Percentiles rank a stretch among this genome's conserved stretches.
These are phyloP conservation scores for Neocucurbitaria cava DNA, from an alignment of 2,329 filamentous ascomycete genomes.

Conservation along the genomic window DNA sequence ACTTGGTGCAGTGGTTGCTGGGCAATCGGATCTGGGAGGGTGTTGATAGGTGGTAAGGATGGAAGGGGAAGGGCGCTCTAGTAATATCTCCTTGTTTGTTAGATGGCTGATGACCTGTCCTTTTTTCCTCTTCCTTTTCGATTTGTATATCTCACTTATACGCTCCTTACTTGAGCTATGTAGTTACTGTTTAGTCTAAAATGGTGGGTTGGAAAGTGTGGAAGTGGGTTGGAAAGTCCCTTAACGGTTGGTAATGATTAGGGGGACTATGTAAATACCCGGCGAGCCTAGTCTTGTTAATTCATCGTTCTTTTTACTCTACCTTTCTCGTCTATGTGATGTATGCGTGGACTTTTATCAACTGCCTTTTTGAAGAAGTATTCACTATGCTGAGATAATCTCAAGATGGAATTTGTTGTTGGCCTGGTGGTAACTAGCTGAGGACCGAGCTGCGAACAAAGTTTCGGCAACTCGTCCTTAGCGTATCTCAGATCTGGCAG, in stretches of 20 bases:
- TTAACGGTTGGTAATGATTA: not conserved
- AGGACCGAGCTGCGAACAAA: too few species aligned
- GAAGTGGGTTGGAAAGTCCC: not conserved
- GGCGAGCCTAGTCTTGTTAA: not conserved
- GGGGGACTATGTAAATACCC: not conserved
- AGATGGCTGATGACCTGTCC: slow-evolving; percentile 5
- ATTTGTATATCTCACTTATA: slow-evolving; percentile 15
- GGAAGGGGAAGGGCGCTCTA: not conserved
- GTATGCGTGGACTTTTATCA: too few species aligned
- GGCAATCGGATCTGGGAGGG: slow-evolving; percentile 12
- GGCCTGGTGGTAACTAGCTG: too few species aligned
- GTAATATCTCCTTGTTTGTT: not conserved
- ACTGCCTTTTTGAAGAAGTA: too few species aligned
- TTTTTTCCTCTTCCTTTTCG: not conserved
- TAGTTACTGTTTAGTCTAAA: slow-evolving; percentile 9
- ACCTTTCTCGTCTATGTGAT: too few species aligned
- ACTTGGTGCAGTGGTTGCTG: slow-evolving; percentile 16
- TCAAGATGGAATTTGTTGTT: too few species aligned
- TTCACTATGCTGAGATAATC: too few species aligned
- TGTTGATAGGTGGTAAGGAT: not conserved
- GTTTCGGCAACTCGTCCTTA: slow-evolving; percentile 3
- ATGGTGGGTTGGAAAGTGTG: slow-evolving; percentile 2
- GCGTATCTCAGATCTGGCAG: not conserved
- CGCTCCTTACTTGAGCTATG: slow-evolving; percentile 14
- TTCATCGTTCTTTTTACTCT: not conserved